These are phyloP conservation scores for Cymodocea nodosa DNA, from an alignment of 116 monocot species.

Conservation along the genomic window DNA sequence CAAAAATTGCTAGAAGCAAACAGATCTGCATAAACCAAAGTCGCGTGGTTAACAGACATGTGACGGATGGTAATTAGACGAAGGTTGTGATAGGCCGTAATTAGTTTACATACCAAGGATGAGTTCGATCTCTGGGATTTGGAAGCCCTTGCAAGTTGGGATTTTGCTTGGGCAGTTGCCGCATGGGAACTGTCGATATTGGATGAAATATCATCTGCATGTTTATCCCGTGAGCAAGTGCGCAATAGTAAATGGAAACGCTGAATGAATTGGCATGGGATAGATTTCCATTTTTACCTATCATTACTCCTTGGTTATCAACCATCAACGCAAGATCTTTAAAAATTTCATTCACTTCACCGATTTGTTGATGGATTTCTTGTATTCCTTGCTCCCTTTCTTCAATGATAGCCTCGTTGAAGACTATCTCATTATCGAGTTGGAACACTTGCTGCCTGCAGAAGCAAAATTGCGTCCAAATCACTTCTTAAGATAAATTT, in stretches of 20 bases:
- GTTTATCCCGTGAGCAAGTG: too few relatives aligned
- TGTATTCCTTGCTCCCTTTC: constrained; percentile 96
- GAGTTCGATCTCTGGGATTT: constrained; percentile 86
- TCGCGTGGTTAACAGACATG: too few relatives aligned
- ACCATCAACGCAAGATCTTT: constrained; percentile 90
- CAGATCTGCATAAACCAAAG: constrained; percentile 37
- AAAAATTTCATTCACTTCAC: constrained; percentile 88
- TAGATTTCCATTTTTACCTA: constrained; percentile 34
- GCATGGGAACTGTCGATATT: constrained; percentile 51
- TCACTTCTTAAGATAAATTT: too few relatives aligned
- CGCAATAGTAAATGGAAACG: too few relatives aligned
- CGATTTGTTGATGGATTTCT: constrained; percentile 82
- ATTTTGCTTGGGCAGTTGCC: constrained; percentile 61
- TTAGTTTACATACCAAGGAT: constrained; percentile 46
- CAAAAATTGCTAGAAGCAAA: constrained; percentile 84
- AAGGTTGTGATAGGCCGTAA: neutral
- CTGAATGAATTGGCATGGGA: too few relatives aligned
- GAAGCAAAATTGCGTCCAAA: neutral
- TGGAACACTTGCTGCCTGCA: constrained; percentile 63
- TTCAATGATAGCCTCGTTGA: constrained; percentile 88
- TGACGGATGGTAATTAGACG: neutral
- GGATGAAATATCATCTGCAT: constrained; percentile 67
- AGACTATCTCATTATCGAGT: constrained; percentile 75
- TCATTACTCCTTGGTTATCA: constrained; percentile 74
- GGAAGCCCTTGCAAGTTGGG: constrained; percentile 57